phyloP scores from a whole-genome alignment of 106 monocot genomes.

The Dendrobium catenatum region DNA sequence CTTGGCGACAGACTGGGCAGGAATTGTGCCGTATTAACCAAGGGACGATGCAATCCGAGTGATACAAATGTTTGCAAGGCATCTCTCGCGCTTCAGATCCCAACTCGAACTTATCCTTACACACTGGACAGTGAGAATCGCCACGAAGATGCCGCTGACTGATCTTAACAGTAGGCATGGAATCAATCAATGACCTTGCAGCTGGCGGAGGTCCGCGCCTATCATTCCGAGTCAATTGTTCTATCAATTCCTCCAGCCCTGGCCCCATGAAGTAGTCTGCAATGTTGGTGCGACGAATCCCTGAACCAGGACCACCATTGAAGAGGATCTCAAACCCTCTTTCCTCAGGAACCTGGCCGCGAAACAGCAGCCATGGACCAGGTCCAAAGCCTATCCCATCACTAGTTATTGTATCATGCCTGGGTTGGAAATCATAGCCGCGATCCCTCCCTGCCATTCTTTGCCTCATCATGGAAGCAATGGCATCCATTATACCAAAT shows the following conservation, averaged over 20 bases:
- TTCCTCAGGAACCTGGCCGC: conserved; percentile 29
- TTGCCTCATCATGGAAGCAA: conserved; percentile 46
- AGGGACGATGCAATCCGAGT: conserved; percentile 77
- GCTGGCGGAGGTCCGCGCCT: conserved; percentile 69
- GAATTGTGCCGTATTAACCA: conserved; percentile 89
- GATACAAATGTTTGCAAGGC: conserved; percentile 87
- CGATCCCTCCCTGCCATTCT: conserved; percentile 22
- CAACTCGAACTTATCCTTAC: conserved; percentile 80
- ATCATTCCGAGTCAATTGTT: conserved; percentile 27
- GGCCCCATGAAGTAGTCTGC: conserved; percentile 44
- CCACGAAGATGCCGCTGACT: conserved; percentile 58
- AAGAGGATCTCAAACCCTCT: conserved; percentile 42
- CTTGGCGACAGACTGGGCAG: conserved; percentile 76
- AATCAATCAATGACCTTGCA: conserved; percentile 56
- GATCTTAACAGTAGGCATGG: conserved; percentile 66
- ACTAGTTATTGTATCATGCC: conserved; percentile 4
- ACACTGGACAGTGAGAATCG: conserved; percentile 82
- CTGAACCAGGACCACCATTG: conserved; percentile 21
- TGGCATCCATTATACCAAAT: conserved; percentile 35
- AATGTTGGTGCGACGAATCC: conserved; percentile 21
- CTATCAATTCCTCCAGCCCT: conserved; percentile 49
- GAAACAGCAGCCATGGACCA: conserved; percentile 42
- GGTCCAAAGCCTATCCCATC: conserved; percentile 16
- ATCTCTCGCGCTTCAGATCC: conserved; percentile 65
- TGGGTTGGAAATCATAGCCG: conserved; percentile 25